Evolutionary conservation across 768 basidiomycete species (phyloP).

Genomic region (Boletus pseudopeckii): DNA sequence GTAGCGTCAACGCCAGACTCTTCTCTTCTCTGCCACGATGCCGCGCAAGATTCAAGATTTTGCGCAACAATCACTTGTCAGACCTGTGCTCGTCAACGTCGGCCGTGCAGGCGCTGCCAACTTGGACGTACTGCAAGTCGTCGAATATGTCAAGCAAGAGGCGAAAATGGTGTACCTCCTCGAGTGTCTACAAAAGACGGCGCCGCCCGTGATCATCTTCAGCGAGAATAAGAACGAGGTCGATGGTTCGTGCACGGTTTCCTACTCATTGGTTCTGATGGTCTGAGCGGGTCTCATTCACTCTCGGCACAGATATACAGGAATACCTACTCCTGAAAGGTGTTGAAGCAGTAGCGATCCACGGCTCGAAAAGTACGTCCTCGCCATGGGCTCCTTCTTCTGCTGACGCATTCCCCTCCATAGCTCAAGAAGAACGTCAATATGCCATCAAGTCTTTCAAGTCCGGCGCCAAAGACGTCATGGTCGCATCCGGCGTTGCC

Average conservation of each 20-base stretch:
- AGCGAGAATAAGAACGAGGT: slow-evolving; percentile 99
- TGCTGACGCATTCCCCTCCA: neutral
- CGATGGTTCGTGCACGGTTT: slow-evolving; percentile 63
- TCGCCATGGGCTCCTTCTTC: neutral
- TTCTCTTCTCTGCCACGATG: slow-evolving; percentile 99
- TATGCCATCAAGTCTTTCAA: slow-evolving; percentile 99
- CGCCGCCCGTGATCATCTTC: slow-evolving; percentile 96
- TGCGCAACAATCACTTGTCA: slow-evolving; percentile 93
- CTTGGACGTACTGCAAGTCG: slow-evolving; percentile 91
- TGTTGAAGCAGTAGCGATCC: slow-evolving; percentile 97
- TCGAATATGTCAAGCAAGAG: slow-evolving; percentile 99
- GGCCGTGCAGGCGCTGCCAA: slow-evolving; percentile 98
- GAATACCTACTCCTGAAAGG: slow-evolving; percentile 96
- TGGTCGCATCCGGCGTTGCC: slow-evolving; percentile 98
- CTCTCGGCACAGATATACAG: slow-evolving; percentile 75
- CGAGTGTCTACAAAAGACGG: slow-evolving; percentile 97
- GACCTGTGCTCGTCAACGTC: slow-evolving; percentile 93
- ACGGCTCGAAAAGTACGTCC: slow-evolving; percentile 87
- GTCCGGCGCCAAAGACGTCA: slow-evolving; percentile 95
- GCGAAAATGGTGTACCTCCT: slow-evolving; percentile 99
- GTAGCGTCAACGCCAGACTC: slow-evolving; percentile 92
- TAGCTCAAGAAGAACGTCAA: slow-evolving; percentile 97
- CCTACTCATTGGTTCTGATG: neutral
- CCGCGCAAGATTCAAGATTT: slow-evolving; percentile 99
- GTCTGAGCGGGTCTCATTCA: neutral